Evolutionary conservation across 768 basidiomycete genomes (phyloP), one percentile per base, ranked within the genome.

Genomic region (Panus rudis): DNA sequence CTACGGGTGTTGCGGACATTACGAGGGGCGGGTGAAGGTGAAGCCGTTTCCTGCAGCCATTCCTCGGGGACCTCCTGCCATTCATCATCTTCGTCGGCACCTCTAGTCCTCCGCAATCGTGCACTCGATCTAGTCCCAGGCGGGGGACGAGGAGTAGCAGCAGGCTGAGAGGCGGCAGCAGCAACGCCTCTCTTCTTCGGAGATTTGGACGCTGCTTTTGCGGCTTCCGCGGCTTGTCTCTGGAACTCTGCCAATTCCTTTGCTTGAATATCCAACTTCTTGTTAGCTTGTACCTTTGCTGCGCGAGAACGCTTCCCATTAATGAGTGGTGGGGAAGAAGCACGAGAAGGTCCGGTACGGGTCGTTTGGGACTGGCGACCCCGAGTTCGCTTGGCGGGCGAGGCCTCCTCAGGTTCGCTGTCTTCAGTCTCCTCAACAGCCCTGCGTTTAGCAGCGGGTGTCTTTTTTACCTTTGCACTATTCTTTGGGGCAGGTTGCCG

Each of bases 31-130:
- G 41, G 13, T 39, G 40, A 48, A 46, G 51, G 49, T 56, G 56
- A 44, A 10, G 37, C 40, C 11, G 33, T 24, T 12, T 61, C 62
- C 16, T 55, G 56, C 46, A 83, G 54, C 87, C 86, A 90, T 54
- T 86, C 86, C 7, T 80, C 73, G 0, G 88, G 89, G 20, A 91
- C 73, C 43, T 75, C 69, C 61, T 91, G 84, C 89, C 87, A 91
- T 52, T 77, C 81, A 3, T 68, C 67, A 10, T 79, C 80, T 12
- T 53, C 68, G 11, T 57, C 70, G 32, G 63, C 58, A n/a, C n/a
- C n/a, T n/a, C n/a, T n/a, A 3, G 64, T 45, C 13, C 79, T 79
- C 33, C 83, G 68, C 47, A 89, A 58, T 31, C 87, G 71, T 1
- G 79, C 73, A 54, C 86, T 90, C 3, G 76, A 56, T 21, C 85